Percentiles rank a stretch among this genome's conserved stretches.
phyloP scores from a whole-genome alignment of 2,329 filamentous ascomycete species.

The Periconia sp. region DNA sequence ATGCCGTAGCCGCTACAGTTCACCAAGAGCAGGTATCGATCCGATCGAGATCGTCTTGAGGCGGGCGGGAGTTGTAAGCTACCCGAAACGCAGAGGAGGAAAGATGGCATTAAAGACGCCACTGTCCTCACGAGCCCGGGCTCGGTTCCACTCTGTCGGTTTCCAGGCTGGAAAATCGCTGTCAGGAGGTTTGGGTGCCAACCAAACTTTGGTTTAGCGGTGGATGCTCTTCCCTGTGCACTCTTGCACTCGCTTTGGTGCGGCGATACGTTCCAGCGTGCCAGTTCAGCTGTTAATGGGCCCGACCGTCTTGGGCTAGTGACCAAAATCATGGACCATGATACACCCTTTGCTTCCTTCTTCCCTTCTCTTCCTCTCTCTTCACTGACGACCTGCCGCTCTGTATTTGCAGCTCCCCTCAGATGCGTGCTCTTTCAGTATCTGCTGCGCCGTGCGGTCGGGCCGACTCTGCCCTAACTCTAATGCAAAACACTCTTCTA shows the following conservation, averaged over 20 bases:
- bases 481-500: background rate
- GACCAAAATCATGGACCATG: background rate
- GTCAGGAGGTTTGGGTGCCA: slow-evolving; percentile 9
- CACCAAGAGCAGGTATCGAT: slow-evolving; percentile 5
- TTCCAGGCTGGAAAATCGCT: slow-evolving; percentile 13
- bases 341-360: background rate
- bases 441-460: background rate
- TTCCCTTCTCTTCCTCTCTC: background rate
- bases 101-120: slow-evolving; percentile 20
- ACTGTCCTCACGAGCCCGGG: slow-evolving; percentile 25
- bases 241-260: slow-evolving; percentile 1
- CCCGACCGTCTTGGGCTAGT: slow-evolving; percentile 12
- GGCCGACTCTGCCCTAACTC: background rate
- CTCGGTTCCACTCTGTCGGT: slow-evolving; percentile 39
- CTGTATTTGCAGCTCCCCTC: background rate
- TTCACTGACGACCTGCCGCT: background rate
- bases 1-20: background rate
- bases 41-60: slow-evolving; percentile 4
- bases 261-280: slow-evolving; percentile 2
- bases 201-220: background rate
- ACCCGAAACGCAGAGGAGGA: slow-evolving; percentile 9
- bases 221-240: slow-evolving; percentile 13
- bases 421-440: background rate
- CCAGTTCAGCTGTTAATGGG: slow-evolving; percentile 6
- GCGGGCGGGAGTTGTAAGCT: background rate